Evolutionary conservation across 2,329 filamentous ascomycete genomes (phyloP).

Genomic region (Sporothrix dimorphospora): DNA sequence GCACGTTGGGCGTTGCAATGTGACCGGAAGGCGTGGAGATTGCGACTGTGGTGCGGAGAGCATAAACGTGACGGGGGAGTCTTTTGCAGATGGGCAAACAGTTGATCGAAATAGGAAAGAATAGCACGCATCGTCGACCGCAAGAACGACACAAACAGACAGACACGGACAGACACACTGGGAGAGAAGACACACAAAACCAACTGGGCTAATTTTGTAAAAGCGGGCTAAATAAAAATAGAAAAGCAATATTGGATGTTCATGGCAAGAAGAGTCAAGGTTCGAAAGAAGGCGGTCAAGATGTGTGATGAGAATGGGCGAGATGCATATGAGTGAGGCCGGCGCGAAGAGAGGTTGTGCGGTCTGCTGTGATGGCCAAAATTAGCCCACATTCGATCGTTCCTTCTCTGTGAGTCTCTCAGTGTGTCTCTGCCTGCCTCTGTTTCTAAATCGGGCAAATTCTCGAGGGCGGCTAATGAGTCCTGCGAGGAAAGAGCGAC

Average conservation of each 20-base stretch:
- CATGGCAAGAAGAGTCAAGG: neutral
- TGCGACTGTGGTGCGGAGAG: neutral
- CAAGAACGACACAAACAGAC: neutral
- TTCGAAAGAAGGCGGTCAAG: neutral
- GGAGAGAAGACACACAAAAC: neutral
- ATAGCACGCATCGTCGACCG: neutral
- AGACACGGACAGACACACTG: neutral
- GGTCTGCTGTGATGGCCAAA: conserved; percentile 29
- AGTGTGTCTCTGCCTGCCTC: neutral
- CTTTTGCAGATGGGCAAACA: neutral
- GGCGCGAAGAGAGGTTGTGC: neutral
- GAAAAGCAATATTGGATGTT: conserved; percentile 20
- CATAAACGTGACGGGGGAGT: neutral
- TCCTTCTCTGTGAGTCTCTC: neutral
- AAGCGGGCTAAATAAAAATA: conserved; percentile 34
- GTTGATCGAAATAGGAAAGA: neutral
- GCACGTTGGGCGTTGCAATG: neutral
- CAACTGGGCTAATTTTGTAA: neutral
- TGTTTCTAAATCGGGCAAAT: conserved; percentile 35
- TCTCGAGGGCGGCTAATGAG: conserved; percentile 30
- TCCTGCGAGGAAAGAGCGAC: conserved; percentile 18
- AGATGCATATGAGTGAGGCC: neutral
- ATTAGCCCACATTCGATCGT: conserved; percentile 35
- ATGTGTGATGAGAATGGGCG: neutral
- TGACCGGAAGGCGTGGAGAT: conserved; percentile 16